Base-by-base conservation (phyloP, 768 basidiomycete genomes). In the Auriculariales sp. region DNA sequence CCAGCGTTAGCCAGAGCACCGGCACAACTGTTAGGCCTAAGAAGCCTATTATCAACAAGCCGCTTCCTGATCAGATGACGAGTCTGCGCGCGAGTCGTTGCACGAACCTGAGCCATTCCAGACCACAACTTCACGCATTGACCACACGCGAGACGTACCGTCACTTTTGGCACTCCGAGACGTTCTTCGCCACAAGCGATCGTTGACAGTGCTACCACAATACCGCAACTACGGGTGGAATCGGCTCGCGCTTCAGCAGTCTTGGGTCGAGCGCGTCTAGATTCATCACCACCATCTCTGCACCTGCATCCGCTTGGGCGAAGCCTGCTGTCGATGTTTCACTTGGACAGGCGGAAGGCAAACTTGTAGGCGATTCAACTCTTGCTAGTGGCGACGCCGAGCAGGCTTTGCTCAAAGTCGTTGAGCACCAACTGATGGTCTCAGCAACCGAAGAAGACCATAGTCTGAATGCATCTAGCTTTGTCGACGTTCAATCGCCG, bases 81-180 rank as follows among this genome's bases (percentile, higher is more conserved):
- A 77, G 33, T 73, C 70, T 46, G 44, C 47, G 6, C 42, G 35
- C 53, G 66, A 66, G 0, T 62, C 74, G 3, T 80, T 77, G 78
- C 69, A 78, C 51, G 77, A 77, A 53, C 71, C 74, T 1, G 83
- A 85, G 56, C 57, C 69, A 0, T 68, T 76, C 11, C 74, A 83
- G 51, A 72, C 70, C 27, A 44, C 65, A 82, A 10, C 83, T 78
- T 57, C 19, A 4, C 39, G 39, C 27, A 22, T 44, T 25, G 78
- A 81, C 51, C 73, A 80, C 54, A 72, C 78, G 0, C 70, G 74
- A 15, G 83, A 84, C 53, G 68, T 71, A 0, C 68, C 78, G 1
- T 71, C 74, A 1, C 56, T 83, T 1, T 62, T 81, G 5, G 28
- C n/a, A 15, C 64, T 86, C 11, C 67, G 78, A 1, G 79, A 81